A percentile compares a stretch with the other conserved stretches of the same genome.
phyloP scores from a whole-genome alignment of 768 basidiomycete species.

The Sporobolomyces phaffii region DNA sequence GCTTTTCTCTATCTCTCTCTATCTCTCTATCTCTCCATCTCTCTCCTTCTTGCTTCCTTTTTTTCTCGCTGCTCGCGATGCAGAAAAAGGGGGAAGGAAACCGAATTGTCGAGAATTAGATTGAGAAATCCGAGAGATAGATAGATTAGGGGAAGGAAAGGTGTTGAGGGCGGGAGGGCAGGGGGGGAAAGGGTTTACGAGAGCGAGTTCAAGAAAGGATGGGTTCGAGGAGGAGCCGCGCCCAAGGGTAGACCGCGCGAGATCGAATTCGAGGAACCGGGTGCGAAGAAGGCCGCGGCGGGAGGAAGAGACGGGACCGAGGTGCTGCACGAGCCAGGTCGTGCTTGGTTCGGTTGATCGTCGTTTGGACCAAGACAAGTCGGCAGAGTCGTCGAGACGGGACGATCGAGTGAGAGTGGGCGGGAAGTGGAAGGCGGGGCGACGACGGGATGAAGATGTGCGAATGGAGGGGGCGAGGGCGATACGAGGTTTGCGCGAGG shows the following conservation, averaged over 20 bases:
- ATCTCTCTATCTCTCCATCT: too few species aligned
- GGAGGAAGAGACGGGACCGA: background rate
- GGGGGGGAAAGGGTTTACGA: background rate
- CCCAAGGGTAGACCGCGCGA: slow-evolving; percentile 14
- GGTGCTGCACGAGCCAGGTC: background rate
- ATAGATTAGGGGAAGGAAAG: background rate
- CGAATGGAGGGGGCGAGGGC: slow-evolving; percentile 7
- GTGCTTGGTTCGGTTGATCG: too few species aligned
- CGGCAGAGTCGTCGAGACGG: too few species aligned
- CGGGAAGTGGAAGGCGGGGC: background rate
- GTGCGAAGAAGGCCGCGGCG: background rate
- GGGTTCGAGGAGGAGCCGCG: background rate
- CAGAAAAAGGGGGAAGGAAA: too few species aligned
- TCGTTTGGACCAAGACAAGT: too few species aligned
- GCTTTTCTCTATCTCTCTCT: too few species aligned
- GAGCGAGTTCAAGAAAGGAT: background rate
- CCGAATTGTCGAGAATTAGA: too few species aligned
- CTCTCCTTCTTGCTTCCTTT: too few species aligned
- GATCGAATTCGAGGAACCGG: background rate
- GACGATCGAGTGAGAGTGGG: too few species aligned
- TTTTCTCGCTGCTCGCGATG: too few species aligned
- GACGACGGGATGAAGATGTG: background rate
- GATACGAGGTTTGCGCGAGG: background rate
- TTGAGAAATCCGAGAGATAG: too few species aligned
- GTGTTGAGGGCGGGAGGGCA: background rate